These are phyloP conservation scores for Dittrichia graveolens DNA, from an alignment of 129 eudicot species.

Conservation along the genomic window DNA sequence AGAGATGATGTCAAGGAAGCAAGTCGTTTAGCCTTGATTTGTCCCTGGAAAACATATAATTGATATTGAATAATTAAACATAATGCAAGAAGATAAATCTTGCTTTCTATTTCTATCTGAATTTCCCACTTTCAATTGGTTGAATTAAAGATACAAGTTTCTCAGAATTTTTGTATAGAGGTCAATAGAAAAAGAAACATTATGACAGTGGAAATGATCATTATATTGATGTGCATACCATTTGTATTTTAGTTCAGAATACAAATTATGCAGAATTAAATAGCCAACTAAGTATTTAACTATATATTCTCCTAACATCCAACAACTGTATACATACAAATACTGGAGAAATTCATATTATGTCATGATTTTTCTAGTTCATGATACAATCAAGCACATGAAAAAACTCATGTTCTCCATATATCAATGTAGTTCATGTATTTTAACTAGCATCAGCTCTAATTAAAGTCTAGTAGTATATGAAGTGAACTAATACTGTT, in stretches of 20 bases:
- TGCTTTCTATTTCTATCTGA: too few species aligned
- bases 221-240: constrained; percentile 15
- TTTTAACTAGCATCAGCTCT: neutral
- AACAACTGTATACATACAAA: constrained; percentile 8
- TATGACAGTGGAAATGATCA: neutral
- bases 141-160: constrained; percentile 8
- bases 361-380: neutral
- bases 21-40: constrained; percentile 68
- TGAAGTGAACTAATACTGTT: neutral
- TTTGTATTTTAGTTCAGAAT: neutral
- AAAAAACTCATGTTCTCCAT: constrained; percentile 6
- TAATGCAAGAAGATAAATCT: neutral
- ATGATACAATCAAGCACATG: neutral
- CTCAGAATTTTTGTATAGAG: neutral
- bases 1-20: constrained; percentile 75
- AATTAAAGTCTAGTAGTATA: neutral
- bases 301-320: neutral
- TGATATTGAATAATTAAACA: neutral
- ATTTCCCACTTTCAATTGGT: neutral
- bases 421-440: neutral
- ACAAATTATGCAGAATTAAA: neutral
- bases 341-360: neutral
- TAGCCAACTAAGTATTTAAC: neutral
- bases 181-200: too few species aligned
- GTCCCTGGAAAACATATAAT: constrained; percentile 56